A percentile compares a stretch with the other conserved stretches of the same genome.
phyloP scores from a whole-genome alignment of 306 rosid species.

The Hylodesmum podocarpum region DNA sequence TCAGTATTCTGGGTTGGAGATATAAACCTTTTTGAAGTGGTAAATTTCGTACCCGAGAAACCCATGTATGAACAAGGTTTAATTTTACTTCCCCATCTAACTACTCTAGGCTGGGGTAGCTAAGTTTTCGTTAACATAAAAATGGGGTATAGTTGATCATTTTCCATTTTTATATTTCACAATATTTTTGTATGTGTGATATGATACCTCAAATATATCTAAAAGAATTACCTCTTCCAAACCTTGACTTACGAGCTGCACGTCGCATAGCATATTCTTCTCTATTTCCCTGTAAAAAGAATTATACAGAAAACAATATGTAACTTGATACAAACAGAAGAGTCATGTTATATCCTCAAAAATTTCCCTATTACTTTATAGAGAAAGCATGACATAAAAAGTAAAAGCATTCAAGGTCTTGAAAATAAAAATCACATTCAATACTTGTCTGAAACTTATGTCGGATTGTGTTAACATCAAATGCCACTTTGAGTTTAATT shows the following conservation, averaged over 20 bases:
- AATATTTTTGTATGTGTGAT: not conserved
- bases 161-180: not conserved
- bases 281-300: slow-evolving; percentile 38
- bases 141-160: not conserved
- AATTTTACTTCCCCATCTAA: too few relatives aligned
- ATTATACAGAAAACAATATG: not conserved
- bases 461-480: not conserved
- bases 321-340: not conserved
- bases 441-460: not conserved
- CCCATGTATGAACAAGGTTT: too few relatives aligned
- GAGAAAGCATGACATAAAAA: too few relatives aligned
- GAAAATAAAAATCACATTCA: too few relatives aligned
- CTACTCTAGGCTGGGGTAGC: too few relatives aligned
- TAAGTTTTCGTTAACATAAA: not conserved
- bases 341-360: too few relatives aligned
- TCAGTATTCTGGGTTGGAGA: too few relatives aligned
- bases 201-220: not conserved
- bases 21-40: too few relatives aligned
- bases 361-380: too few relatives aligned
- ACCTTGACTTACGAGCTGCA: slow-evolving; percentile 66
- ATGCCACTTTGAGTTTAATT: not conserved
- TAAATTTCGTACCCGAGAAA: too few relatives aligned
- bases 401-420: too few relatives aligned
- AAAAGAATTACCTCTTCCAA: slow-evolving; percentile 75
- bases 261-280: slow-evolving; percentile 53